Conservation (phyloP, 2,329 filamentous ascomycete genomes). For the Talaromyces sp. region DNA sequence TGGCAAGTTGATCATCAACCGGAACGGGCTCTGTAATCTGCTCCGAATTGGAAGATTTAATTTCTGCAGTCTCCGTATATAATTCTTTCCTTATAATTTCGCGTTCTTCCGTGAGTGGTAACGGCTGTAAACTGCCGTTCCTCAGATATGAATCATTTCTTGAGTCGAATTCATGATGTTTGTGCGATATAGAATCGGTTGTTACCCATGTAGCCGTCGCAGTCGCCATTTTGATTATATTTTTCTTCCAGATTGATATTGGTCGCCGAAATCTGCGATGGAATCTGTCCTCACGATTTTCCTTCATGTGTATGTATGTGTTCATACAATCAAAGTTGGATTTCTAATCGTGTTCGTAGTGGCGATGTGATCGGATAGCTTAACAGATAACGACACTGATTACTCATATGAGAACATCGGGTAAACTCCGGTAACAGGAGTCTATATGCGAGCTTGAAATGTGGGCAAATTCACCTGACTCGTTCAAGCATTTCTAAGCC, state of each 20-base stretch:
- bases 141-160: not conserved
- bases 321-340: not conserved
- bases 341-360: not conserved
- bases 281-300: not conserved
- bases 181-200: not conserved
- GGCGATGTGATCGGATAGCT: not conserved
- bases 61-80: not conserved
- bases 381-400: slow-evolving; percentile 2
- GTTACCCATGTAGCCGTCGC: slow-evolving; percentile 12
- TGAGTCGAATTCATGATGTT: not conserved
- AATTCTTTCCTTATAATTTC: not conserved
- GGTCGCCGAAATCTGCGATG: not conserved
- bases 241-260: not conserved
- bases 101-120: not conserved
- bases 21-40: not conserved
- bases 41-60: not conserved
- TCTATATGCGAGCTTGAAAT: not conserved
- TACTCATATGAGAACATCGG: slow-evolving; percentile 7
- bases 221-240: slow-evolving; percentile 8
- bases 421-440: slow-evolving; percentile 15
- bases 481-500: not conserved
- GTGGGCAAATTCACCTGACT: not conserved
- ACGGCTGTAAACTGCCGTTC: not conserved
- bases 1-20: not conserved
- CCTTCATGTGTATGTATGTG: not conserved